phyloP scores from a whole-genome alignment of 352 stramenopile species.

The Phytophthora rubi region DNA sequence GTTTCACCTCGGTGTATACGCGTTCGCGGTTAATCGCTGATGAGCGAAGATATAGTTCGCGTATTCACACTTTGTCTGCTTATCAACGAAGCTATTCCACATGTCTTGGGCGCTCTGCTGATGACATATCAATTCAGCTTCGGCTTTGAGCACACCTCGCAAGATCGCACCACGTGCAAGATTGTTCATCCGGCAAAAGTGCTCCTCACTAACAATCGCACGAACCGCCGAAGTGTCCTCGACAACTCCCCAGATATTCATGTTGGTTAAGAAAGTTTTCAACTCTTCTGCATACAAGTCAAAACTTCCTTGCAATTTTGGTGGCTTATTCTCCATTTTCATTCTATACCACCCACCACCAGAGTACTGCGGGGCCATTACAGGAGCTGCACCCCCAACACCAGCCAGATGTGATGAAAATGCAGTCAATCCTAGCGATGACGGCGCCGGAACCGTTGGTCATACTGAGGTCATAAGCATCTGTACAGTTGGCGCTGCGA shows the following conservation, averaged over 20 bases:
- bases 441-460: too few species aligned
- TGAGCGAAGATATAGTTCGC: not conserved
- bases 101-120: not conserved
- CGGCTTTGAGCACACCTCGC: not conserved
- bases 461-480: too few species aligned
- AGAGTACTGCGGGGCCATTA: too few species aligned
- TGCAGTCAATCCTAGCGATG: too few species aligned
- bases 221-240: not conserved
- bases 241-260: not conserved
- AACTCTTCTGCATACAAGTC: not conserved
- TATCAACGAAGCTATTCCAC: not conserved
- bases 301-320: too few species aligned
- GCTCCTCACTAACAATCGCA: not conserved
- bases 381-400: too few species aligned
- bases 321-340: too few species aligned
- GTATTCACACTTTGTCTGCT: not conserved
- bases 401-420: too few species aligned
- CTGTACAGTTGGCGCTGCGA: too few species aligned
- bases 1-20: not conserved
- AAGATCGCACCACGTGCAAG: not conserved
- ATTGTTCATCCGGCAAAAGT: not conserved
- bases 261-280: not conserved
- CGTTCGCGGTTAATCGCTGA: not conserved
- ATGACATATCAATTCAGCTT: not conserved
- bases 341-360: too few species aligned